Percentiles rank a stretch among this genome's conserved stretches.
These are phyloP conservation scores for Leersia perrieri DNA, from an alignment of 176 grass and related monocot species.

Conservation along the genomic window DNA sequence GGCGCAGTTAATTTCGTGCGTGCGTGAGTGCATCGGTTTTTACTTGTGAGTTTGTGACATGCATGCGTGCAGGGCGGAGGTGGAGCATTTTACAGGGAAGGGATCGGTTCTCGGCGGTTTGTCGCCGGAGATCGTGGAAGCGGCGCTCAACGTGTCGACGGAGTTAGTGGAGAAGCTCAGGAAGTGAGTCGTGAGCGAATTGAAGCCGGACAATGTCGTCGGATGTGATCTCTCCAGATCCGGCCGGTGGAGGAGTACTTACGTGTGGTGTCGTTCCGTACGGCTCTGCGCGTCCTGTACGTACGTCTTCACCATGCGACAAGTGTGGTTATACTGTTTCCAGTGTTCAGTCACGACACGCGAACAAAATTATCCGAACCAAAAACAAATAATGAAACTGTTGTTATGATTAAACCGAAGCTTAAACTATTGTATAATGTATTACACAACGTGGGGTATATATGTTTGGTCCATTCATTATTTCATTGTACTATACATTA, in stretches of 20 bases:
- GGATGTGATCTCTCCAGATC: background rate
- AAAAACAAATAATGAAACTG: no score
- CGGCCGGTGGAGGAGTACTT: no score
- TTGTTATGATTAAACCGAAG: no score
- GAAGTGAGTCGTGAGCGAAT: no score
- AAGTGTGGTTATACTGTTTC: no score
- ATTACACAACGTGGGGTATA: background rate
- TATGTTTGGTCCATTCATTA: background rate
- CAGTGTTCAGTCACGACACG: no score
- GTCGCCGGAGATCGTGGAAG: slow-evolving; percentile 18
- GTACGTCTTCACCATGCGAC: background rate
- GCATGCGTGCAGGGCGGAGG: slow-evolving; percentile 4
- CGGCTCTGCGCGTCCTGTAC: background rate
- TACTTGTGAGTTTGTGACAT: background rate
- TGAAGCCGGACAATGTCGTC: no score
- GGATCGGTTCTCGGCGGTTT: slow-evolving; percentile 4
- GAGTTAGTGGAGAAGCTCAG: slow-evolving; percentile 29
- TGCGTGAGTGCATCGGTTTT: background rate
- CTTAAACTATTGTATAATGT: background rate
- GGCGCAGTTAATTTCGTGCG: no score
- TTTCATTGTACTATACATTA: no score
- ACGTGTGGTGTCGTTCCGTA: background rate
- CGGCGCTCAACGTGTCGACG: slow-evolving; percentile 25
- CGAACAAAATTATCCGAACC: no score
- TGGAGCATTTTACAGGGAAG: slow-evolving; percentile 8